A percentile compares a stretch with the other conserved stretches of the same genome.
These are phyloP conservation scores for Pseudogymnoascus verrucosus DNA, from an alignment of 2,329 filamentous ascomycete genomes.

Conservation along the genomic window DNA sequence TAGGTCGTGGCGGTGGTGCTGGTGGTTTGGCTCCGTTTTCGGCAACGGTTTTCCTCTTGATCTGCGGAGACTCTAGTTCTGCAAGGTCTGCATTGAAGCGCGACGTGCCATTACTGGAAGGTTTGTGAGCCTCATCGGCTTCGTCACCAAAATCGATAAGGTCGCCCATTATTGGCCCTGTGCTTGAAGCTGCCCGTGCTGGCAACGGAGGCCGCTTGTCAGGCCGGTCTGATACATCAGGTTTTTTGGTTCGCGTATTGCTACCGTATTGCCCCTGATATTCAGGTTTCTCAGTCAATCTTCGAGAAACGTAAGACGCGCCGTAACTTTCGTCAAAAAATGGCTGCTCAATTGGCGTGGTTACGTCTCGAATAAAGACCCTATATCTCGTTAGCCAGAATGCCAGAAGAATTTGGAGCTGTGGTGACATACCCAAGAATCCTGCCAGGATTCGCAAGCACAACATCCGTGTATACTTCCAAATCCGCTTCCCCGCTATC, in stretches of 20 bases:
- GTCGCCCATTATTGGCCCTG: constrained; percentile 39
- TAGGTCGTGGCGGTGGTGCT: constrained; percentile 46
- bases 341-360: constrained; percentile 61
- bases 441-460: constrained; percentile 70
- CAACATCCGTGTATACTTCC: constrained; percentile 95
- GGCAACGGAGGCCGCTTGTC: constrained; percentile 22
- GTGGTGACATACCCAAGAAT: constrained; percentile 49
- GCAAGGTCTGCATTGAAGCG: constrained; percentile 23
- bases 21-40: constrained; percentile 26
- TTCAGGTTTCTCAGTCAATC: constrained; percentile 14
- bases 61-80: constrained; percentile 22
- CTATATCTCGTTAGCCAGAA: background rate
- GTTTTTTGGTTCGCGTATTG: constrained; percentile 8
- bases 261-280: constrained; percentile 2
- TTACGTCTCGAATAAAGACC: constrained; percentile 93
- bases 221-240: constrained; percentile 9
- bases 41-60: constrained; percentile 23
- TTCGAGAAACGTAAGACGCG: constrained; percentile 30
- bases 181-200: constrained; percentile 24
- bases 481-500: constrained; percentile 96
- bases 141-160: constrained; percentile 55
- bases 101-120: constrained; percentile 23
- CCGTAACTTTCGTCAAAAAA: constrained; percentile 59
- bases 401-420: background rate
- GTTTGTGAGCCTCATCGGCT: constrained; percentile 33